These are phyloP conservation scores for Tricholoma flavovirens DNA, from an alignment of 768 basidiomycete genomes.

Conservation along the genomic window DNA sequence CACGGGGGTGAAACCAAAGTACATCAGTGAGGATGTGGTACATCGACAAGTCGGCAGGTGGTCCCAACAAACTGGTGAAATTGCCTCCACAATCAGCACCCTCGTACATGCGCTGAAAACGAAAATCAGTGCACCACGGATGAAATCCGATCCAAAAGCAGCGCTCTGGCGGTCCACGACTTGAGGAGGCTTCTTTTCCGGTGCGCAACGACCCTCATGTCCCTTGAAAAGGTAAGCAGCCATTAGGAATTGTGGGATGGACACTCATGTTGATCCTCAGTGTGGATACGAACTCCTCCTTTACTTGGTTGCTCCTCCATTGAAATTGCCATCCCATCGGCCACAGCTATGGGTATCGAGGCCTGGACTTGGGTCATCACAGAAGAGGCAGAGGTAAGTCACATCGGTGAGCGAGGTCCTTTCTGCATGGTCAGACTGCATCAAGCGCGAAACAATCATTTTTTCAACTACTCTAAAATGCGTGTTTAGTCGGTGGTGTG, in stretches of 20 bases:
- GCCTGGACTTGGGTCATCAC: slow-evolving; percentile 96
- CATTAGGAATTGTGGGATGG: background rate
- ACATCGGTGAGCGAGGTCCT: slow-evolving; percentile 81
- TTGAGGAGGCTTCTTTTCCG: slow-evolving; percentile 82
- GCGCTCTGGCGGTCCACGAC: slow-evolving; percentile 72
- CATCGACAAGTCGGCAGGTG: slow-evolving; percentile 25
- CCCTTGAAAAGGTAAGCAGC: slow-evolving; percentile 49
- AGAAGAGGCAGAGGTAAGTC: slow-evolving; percentile 76
- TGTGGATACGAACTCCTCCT: slow-evolving; percentile 82
- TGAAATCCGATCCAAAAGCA: slow-evolving; percentile 67
- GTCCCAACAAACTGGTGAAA: slow-evolving; percentile 53
- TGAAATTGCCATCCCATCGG: slow-evolving; percentile 79
- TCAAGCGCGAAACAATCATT: slow-evolving; percentile 71
- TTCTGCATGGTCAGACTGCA: slow-evolving; percentile 81
- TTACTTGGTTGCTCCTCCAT: slow-evolving; percentile 82
- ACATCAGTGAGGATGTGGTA: too few relatives aligned
- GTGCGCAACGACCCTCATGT: slow-evolving; percentile 77
- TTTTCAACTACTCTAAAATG: slow-evolving; percentile 82
- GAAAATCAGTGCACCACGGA: slow-evolving; percentile 60
- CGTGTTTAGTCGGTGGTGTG: slow-evolving; percentile 22
- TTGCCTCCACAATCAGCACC: slow-evolving; percentile 56
- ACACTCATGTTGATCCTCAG: slow-evolving; percentile 32
- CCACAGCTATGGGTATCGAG: slow-evolving; percentile 84
- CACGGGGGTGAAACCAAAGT: slow-evolving; percentile 43
- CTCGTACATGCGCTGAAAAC: slow-evolving; percentile 55